Evolutionary conservation across 23 red algal species (phyloP).

Genomic region (Gracilaria caudata): DNA sequence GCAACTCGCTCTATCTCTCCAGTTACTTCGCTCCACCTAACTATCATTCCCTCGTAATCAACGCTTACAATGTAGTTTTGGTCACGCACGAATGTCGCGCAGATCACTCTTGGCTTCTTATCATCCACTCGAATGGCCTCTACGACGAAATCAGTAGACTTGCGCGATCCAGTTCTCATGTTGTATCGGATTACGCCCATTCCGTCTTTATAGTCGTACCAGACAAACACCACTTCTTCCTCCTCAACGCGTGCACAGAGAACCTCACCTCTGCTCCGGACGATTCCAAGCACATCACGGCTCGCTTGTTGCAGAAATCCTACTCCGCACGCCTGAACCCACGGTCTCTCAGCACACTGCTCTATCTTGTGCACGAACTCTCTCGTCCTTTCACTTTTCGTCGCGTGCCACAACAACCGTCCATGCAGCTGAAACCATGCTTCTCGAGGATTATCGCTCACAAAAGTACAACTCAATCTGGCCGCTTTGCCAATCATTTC

Average conservation of each 20-base stretch:
- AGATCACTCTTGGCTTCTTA: background rate
- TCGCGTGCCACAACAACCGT: constrained; percentile 37
- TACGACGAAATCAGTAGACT: background rate
- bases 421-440: constrained; percentile 16
- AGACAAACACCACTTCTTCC: background rate
- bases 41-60: background rate
- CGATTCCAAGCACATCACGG: background rate
- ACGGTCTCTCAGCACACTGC: background rate
- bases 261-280: background rate
- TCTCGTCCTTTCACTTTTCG: background rate
- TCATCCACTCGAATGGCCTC: background rate
- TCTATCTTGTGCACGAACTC: constrained; percentile 12
- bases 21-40: background rate
- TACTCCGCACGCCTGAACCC: background rate
- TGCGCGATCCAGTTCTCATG: background rate
- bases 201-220: background rate
- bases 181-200: background rate
- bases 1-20: background rate
- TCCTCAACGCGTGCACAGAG: background rate
- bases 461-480: background rate
- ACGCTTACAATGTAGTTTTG: background rate
- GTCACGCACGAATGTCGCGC: background rate
- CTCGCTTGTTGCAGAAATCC: constrained; percentile 9
- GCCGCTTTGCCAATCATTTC: constrained; percentile 19
- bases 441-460: background rate